Evolutionary conservation across 345 rosid species (phyloP).

Genomic region (Trapa incisa): DNA sequence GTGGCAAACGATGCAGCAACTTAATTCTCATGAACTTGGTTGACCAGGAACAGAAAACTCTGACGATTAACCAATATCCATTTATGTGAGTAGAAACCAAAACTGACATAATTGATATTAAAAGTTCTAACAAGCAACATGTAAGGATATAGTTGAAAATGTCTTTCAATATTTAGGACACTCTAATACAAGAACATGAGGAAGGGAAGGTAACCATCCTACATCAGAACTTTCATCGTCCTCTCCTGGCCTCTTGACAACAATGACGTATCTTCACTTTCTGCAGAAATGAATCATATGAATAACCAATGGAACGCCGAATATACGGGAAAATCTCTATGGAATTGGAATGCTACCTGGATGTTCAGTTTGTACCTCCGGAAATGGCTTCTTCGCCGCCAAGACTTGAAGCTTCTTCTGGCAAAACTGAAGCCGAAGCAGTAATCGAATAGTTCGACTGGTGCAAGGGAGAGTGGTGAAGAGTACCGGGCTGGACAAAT

Average conservation of each 20-base stretch:
- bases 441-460: constrained; percentile 7
- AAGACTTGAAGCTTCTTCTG: constrained; percentile 10
- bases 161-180: neutral
- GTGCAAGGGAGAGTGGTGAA: neutral
- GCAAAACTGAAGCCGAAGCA: constrained; percentile 2
- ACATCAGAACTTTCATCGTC: constrained; percentile 20
- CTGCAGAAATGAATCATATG: constrained; percentile 12
- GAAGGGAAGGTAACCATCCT: constrained; percentile 67
- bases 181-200: constrained; percentile 25
- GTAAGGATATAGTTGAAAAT: neutral
- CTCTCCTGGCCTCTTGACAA: constrained; percentile 8
- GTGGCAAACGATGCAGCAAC: neutral
- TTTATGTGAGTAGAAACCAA: neutral
- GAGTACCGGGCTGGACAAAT: constrained; percentile 19
- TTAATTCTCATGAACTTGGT: constrained; percentile 3
- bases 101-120: neutral
- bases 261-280: constrained; percentile 13
- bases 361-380: constrained; percentile 10
- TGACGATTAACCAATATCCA: neutral
- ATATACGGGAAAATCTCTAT: neutral
- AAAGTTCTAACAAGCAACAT: neutral
- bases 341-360: constrained; percentile 15
- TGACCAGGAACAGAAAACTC: neutral
- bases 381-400: constrained; percentile 20
- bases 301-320: neutral